phyloP scores from a whole-genome alignment of 805 yeast species.

The Candida argentea region DNA sequence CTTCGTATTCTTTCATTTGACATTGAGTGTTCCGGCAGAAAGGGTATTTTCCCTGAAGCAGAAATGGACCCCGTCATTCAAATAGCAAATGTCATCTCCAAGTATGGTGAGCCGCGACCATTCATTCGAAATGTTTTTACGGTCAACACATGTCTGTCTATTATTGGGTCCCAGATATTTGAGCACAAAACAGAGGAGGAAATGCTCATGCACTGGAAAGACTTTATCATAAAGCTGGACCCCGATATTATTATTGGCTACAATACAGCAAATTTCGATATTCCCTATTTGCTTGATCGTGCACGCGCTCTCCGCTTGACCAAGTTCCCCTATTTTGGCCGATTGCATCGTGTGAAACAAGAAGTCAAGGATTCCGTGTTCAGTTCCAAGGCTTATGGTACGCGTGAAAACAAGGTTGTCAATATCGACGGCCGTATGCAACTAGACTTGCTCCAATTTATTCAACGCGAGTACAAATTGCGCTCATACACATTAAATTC shows the following conservation, averaged over 20 bases:
- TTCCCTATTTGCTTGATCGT: constrained; percentile 85
- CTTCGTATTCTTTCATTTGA: constrained; percentile 88
- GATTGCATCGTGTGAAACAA: constrained; percentile 58
- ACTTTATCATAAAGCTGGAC: constrained; percentile 74
- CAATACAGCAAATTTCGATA: constrained; percentile 88
- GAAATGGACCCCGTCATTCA: constrained; percentile 91
- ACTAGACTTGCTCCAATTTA: constrained; percentile 81
- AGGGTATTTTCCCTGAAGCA: constrained; percentile 94
- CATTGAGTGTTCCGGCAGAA: constrained; percentile 97
- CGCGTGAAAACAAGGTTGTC: constrained; percentile 82
- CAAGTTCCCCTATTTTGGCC: constrained; percentile 79
- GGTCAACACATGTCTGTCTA: constrained; percentile 81
- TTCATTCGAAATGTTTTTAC: constrained; percentile 93
- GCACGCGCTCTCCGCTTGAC: constrained; percentile 61
- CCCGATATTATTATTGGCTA: constrained; percentile 97
- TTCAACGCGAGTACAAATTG: constrained; percentile 89
- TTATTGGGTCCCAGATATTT: constrained; percentile 85
- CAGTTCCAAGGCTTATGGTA: constrained; percentile 93
- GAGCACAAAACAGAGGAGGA: constrained; percentile 68
- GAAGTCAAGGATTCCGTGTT: constrained; percentile 74
- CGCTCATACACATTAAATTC: constrained; percentile 92
- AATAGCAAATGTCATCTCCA: constrained; percentile 88
- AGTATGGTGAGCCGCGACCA: constrained; percentile 76
- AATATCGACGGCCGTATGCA: constrained; percentile 96
- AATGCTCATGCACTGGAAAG: constrained; percentile 78